Evolutionary conservation across 2,329 filamentous ascomycete genomes (phyloP).

Genomic region (Exophiala xenobiotica): DNA sequence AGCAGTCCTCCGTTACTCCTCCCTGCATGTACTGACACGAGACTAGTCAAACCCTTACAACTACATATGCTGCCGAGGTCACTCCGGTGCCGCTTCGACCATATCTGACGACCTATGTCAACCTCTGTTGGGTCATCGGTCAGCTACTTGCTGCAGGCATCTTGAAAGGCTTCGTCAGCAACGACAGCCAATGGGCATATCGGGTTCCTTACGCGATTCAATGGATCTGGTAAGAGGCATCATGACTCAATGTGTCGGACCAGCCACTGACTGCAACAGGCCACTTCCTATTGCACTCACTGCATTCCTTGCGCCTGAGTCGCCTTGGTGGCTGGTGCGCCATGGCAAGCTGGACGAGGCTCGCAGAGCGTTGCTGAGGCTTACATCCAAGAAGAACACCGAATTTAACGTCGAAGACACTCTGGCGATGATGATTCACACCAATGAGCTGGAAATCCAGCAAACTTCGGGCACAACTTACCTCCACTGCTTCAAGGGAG

Average conservation of each 20-base stretch:
- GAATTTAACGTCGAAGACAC: slow-evolving; percentile 35
- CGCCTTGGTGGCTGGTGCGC: slow-evolving; percentile 55
- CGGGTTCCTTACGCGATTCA: slow-evolving; percentile 40
- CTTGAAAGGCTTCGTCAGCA: slow-evolving; percentile 33
- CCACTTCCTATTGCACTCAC: slow-evolving; percentile 28
- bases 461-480: slow-evolving; percentile 33
- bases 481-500: slow-evolving; percentile 37
- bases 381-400: slow-evolving; percentile 42
- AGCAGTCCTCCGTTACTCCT: background rate
- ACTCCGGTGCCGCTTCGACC: slow-evolving; percentile 37
- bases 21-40: background rate
- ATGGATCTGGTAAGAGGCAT: slow-evolving; percentile 29
- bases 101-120: slow-evolving; percentile 40
- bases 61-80: slow-evolving; percentile 42
- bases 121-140: slow-evolving; percentile 44
- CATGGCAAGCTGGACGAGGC: slow-evolving; percentile 49
- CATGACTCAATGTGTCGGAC: background rate
- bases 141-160: slow-evolving; percentile 41
- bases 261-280: slow-evolving; percentile 1
- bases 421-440: slow-evolving; percentile 33
- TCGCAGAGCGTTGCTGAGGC: slow-evolving; percentile 41
- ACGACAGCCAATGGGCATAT: slow-evolving; percentile 37
- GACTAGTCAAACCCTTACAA: slow-evolving; percentile 34
- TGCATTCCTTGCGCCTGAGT: slow-evolving; percentile 43
- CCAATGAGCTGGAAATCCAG: slow-evolving; percentile 32